These are phyloP conservation scores for Metschnikowia borealis DNA, from an alignment of 805 yeast species.

Conservation along the genomic window DNA sequence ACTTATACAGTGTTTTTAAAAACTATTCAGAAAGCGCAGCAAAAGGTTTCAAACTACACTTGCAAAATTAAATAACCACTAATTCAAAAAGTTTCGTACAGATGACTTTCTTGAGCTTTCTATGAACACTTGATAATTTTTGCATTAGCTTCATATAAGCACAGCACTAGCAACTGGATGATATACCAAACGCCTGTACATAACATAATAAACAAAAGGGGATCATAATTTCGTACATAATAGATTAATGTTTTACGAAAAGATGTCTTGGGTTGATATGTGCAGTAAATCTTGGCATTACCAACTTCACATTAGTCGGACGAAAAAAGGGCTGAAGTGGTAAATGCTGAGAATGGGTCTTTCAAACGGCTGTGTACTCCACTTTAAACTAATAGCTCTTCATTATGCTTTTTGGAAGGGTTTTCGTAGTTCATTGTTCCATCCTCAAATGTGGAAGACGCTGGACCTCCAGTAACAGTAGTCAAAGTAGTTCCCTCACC, in stretches of 20 bases:
- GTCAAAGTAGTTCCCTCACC: no score
- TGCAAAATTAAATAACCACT: no score
- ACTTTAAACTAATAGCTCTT: not conserved
- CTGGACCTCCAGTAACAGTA: no score
- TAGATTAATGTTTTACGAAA: not conserved
- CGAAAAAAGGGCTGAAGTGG: not conserved
- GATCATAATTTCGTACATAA: not conserved
- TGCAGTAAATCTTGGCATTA: not conserved
- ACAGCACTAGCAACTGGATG: not conserved
- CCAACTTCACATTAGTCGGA: not conserved
- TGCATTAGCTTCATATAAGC: not conserved
- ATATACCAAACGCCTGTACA: not conserved
- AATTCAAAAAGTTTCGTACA: no score
- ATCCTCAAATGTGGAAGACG: not conserved
- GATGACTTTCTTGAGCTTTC: not conserved
- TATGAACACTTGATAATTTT: not conserved
- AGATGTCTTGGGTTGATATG: no score
- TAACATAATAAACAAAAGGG: not conserved
- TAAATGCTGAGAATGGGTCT: not conserved
- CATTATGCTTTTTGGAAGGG: not conserved
- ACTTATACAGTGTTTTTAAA: no score
- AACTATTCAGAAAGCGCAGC: no score
- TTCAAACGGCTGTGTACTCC: not conserved
- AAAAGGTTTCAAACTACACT: no score
- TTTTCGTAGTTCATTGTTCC: not conserved